Evolutionary conservation across 129 eudicot genomes (phyloP), one percentile per base, ranked within the genome.

Genomic region (Silybum marianum): DNA sequence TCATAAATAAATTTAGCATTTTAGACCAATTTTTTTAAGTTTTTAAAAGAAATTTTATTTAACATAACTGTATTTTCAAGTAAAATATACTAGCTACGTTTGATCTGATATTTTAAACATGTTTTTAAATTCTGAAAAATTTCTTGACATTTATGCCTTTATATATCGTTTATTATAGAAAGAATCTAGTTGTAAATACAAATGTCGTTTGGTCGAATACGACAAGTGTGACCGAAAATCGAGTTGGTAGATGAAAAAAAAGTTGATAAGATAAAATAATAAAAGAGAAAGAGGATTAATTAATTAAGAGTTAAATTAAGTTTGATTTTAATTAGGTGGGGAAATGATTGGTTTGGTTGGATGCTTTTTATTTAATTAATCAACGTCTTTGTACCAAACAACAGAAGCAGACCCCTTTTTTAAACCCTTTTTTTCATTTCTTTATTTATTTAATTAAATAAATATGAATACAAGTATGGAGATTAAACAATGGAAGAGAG

Each of bases 301-400:
- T 26, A 26, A 26, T 26, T 26, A 26, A 26, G 2, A 6, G 18
- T 32, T 58, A 18, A 82, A 21, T 75, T 68, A 83, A 54, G 28
- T 40, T 78, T 60, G 74, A 83, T 54, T 54, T 51, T 51, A 51
- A 54, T 58, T 58, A 69, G 85, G 81, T 82, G 86, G 77, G 26
- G 54, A 83, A 83, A 83, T 83, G 82, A 83, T 83, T 83, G 86
- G 82, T 71, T 71, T 83, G 82, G 86, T 83, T 83, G 78, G 78
- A 83, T 83, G 86, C 82, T 83, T 83, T 83, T 83, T 62, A 51
- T 62, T 83, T 83, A 77, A 77, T 71, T 77, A 83, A 83, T 83
- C 73, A 71, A 71, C 68, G 78, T 71, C 73, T 83, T 25, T 70
- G 73, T 83, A 83, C 82, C 86, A 83, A 83, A 77, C 86, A 76